Evolutionary conservation across 2,329 filamentous ascomycete species (phyloP).

Genomic region (Aspergillus bombycis): DNA sequence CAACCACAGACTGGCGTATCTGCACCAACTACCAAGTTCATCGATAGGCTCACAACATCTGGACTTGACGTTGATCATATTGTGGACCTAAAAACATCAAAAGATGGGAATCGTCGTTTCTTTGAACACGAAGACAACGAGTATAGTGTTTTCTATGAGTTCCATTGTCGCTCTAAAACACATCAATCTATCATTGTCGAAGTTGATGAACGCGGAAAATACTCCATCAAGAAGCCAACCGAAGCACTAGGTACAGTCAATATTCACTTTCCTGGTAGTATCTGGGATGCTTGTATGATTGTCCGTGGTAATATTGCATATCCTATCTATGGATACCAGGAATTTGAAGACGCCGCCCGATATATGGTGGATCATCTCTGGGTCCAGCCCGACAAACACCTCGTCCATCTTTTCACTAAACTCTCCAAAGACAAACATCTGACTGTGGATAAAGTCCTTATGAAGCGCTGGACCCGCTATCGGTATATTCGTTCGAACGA

Average conservation of each 20-base stretch:
- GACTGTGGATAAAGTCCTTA: slow-evolving; percentile 35
- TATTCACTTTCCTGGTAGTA: slow-evolving; percentile 42
- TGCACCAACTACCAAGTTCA: slow-evolving; percentile 38
- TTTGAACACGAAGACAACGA: slow-evolving; percentile 33
- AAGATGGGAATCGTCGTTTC: slow-evolving; percentile 21
- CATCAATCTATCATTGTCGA: slow-evolving; percentile 36
- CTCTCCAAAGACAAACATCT: slow-evolving; percentile 28
- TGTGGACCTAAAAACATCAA: slow-evolving; percentile 35
- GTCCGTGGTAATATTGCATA: slow-evolving; percentile 34
- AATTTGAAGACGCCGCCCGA: slow-evolving; percentile 33
- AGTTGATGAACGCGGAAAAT: slow-evolving; percentile 37
- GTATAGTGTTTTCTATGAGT: slow-evolving; percentile 40
- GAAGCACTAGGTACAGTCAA: slow-evolving; percentile 38
- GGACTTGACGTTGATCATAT: slow-evolving; percentile 45
- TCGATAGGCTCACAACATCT: slow-evolving; percentile 42
- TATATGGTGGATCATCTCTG: slow-evolving; percentile 39
- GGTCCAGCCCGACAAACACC: slow-evolving; percentile 30
- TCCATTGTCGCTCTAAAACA: slow-evolving; percentile 39
- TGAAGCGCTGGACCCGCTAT: slow-evolving; percentile 40
- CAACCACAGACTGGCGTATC: slow-evolving; percentile 30
- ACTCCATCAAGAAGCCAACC: slow-evolving; percentile 29
- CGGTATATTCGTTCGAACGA: slow-evolving; percentile 21
- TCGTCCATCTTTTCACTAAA: slow-evolving; percentile 32
- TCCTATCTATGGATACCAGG: slow-evolving; percentile 21
- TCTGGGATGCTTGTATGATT: slow-evolving; percentile 44